These are phyloP conservation scores for Penicillium antarcticum DNA, from an alignment of 495 filamentous ascomycete genomes.

Conservation along the genomic window DNA sequence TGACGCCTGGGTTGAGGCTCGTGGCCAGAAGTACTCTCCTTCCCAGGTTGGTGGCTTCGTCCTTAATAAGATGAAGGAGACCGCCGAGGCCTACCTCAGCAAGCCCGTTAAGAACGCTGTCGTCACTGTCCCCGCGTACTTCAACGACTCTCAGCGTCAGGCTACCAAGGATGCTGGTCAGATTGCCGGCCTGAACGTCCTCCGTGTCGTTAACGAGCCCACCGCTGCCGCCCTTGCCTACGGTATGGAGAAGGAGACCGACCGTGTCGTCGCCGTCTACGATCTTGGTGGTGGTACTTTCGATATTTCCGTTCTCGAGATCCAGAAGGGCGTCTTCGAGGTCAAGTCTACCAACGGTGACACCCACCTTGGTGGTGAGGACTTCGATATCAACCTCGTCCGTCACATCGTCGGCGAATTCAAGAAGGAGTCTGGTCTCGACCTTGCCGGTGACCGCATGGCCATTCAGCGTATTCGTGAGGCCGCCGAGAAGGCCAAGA, in stretches of 20 bases:
- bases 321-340: conserved; percentile 97
- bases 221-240: conserved; percentile 94
- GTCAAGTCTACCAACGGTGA: conserved; percentile 99
- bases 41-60: conserved; percentile 98
- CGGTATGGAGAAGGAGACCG: conserved; percentile 88
- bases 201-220: conserved; percentile 96
- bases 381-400: conserved; percentile 96
- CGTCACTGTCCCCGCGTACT: conserved; percentile 95
- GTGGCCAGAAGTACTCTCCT: conserved; percentile 95
- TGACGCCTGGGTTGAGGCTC: conserved; percentile 96
- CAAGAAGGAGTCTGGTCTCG: conserved; percentile 92
- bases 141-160: conserved; percentile 97
- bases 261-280: conserved; percentile 91
- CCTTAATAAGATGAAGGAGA: conserved; percentile 98
- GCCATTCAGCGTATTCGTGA: conserved; percentile 99
- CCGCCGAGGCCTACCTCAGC: conserved; percentile 84
- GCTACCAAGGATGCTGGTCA: conserved; percentile 97
- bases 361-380: conserved; percentile 95
- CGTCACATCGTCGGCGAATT: conserved; percentile 93
- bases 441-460: conserved; percentile 93
- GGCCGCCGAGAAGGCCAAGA: conserved; percentile 99
- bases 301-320: conserved; percentile 96
- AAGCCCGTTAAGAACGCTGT: conserved; percentile 92
- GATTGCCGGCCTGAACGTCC: conserved; percentile 91
- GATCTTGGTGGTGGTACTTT: conserved; percentile 99